Evolutionary conservation across 1,284 basidiomycete genomes (phyloP).

Genomic region (Leccinum subrobustum): DNA sequence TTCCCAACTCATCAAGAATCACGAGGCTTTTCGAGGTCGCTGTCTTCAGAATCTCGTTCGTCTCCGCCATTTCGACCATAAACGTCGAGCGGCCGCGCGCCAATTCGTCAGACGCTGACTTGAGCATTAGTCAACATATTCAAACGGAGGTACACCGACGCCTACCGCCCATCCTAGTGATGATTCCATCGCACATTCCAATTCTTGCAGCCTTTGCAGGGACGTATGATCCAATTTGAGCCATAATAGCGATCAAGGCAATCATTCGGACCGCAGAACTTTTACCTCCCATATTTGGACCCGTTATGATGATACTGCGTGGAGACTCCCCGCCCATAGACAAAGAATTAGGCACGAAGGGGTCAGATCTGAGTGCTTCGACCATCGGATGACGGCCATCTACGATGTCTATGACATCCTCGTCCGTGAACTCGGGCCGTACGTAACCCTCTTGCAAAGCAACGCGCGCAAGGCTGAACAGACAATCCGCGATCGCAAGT

Average conservation of each 20-base stretch:
- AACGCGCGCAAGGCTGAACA: constrained; percentile 66
- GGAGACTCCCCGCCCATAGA: constrained; percentile 53
- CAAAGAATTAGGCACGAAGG: constrained; percentile 78
- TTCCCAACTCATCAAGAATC: constrained; percentile 83
- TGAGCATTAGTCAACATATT: constrained; percentile 6
- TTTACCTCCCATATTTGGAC: constrained; percentile 83
- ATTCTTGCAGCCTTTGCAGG: constrained; percentile 74
- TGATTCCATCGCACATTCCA: constrained; percentile 79
- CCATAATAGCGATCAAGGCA: constrained; percentile 71
- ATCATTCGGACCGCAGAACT: constrained; percentile 76
- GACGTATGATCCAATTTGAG: constrained; percentile 71
- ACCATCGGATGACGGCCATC: constrained; percentile 82
- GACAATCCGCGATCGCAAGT: constrained; percentile 80
- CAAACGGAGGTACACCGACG: neutral
- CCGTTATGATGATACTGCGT: constrained; percentile 76
- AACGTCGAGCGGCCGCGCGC: constrained; percentile 86
- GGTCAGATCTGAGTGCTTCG: constrained; percentile 71
- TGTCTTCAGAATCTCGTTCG: constrained; percentile 81
- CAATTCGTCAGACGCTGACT: constrained; percentile 80
- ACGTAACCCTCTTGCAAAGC: constrained; percentile 77
- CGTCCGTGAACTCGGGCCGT: constrained; percentile 61
- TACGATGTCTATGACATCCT: constrained; percentile 61
- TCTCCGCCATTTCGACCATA: constrained; percentile 96
- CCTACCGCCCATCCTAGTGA: constrained; percentile 84
- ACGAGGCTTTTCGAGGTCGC: constrained; percentile 77